Conservation (phyloP, 768 basidiomycete genomes). For the Pisolithus marmoratus region DNA sequence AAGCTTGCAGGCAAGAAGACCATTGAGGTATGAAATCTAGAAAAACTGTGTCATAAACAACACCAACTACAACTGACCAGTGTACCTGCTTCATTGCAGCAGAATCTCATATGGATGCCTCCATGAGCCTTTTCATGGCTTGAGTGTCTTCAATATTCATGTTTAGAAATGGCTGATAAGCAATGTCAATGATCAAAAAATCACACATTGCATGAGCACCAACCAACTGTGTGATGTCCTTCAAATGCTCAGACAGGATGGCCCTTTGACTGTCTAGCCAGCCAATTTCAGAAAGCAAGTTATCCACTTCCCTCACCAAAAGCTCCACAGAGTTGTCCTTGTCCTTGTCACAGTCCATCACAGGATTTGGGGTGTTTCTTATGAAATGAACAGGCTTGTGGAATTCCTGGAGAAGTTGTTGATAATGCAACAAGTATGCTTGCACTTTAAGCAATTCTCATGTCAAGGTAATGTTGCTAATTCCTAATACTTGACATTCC, state of each 20-base stretch:
- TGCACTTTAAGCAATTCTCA: constrained; percentile 51
- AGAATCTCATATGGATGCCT: constrained; percentile 38
- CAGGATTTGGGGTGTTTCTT: constrained; percentile 43
- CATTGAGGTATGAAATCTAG: constrained; percentile 56
- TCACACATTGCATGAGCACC: neutral
- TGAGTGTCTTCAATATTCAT: constrained; percentile 54
- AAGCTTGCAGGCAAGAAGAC: constrained; percentile 55
- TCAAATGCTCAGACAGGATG: constrained; percentile 24
- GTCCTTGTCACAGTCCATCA: constrained; percentile 24
- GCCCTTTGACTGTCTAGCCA: constrained; percentile 25
- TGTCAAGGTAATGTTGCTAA: constrained; percentile 40
- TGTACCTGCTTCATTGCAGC: constrained; percentile 30
- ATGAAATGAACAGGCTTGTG: constrained; percentile 47
- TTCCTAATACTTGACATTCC: constrained; percentile 41
- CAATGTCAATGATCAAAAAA: neutral
- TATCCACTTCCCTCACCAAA: constrained; percentile 9
- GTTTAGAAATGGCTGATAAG: constrained; percentile 47
- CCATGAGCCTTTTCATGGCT: constrained; percentile 47
- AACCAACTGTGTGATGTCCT: constrained; percentile 29
- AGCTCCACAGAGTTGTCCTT: neutral
- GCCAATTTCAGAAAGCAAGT: constrained; percentile 40
- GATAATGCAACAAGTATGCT: constrained; percentile 50
- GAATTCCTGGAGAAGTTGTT: constrained; percentile 50
- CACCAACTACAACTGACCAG: neutral
- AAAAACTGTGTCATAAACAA: neutral